Base-by-base conservation (phyloP, 371 early-diverging fungal species). In the Entomophthora muscae region DNA sequence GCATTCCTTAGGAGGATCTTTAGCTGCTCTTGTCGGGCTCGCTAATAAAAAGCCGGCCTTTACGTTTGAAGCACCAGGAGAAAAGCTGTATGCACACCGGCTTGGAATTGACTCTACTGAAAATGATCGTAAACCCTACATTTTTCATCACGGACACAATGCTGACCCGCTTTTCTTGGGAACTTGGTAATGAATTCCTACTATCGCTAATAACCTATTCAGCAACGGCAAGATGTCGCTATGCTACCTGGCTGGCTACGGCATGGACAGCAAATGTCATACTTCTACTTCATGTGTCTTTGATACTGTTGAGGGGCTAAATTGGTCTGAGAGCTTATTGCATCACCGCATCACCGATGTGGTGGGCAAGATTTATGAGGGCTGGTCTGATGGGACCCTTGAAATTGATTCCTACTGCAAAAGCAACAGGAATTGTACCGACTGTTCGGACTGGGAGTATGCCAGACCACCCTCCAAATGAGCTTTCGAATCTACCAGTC, bases 141-240 rank as follows among this genome's bases (percentile, higher is more conserved):
- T 91, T 33, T 90, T 82, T 74, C 90, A 91, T 66, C 78, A 88
- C 67, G 91, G 89, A 2, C 83, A 90, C 71, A 81, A 78, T 23
- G 84, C 83, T 3, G 96, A 95, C 72, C 96, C 96, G 2, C 80
- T 95, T 13, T 94, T 79, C 72, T 74, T 88, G 66, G 96, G 96
- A 53, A 68, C 70, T 23, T 70, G 70, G 30, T 22, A 55, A 64
- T 12, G 22, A 10, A 23, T 52, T 32, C 21, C 27, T 32, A n/a
- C n/a, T n/a, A n/a, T 30, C 26, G 27, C 10, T 33, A 54, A 68
- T 91, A 93, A 67, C 75, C 66, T 75, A n/a, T 28, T 13, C 31
- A 64, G 64, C 59, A 81, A 77, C 88, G 93, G 26, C 73, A 78
- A 24, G 66, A 72, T 12, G 79, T 83, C 61, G 23, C 72, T 74